Conservation (phyloP, 257 asterid species). For the Nicotiana attenuata region DNA sequence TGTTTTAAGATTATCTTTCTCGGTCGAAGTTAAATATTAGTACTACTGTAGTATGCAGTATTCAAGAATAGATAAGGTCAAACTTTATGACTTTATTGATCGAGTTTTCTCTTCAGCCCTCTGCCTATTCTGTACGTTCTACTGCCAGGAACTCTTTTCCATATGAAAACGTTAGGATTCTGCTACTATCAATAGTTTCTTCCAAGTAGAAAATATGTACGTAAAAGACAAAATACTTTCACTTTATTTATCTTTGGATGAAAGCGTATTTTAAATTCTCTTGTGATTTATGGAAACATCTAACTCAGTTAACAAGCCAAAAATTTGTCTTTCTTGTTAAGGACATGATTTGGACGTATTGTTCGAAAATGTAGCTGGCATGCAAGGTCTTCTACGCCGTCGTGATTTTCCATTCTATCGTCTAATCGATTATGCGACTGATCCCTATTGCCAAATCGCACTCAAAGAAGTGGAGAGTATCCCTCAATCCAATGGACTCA, state of each 20-base stretch:
- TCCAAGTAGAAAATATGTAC: background rate
- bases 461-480: background rate
- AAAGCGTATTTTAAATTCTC: background rate
- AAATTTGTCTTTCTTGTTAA: background rate
- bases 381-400: slow-evolving; percentile 22
- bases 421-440: slow-evolving; percentile 14
- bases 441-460: background rate
- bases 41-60: background rate
- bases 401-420: slow-evolving; percentile 26
- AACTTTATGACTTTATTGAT: too few relatives aligned
- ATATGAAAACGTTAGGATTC: background rate
- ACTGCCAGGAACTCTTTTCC: background rate
- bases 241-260: background rate
- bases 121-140: background rate
- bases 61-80: background rate
- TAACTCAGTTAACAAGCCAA: background rate
- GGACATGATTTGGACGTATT: background rate
- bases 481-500: slow-evolving; percentile 18
- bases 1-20: background rate
- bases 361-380: slow-evolving; percentile 24
- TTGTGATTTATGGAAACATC: background rate
- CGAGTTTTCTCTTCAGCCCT: background rate
- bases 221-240: background rate
- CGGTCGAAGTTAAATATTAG: background rate
- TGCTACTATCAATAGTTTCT: background rate